Base-by-base conservation (phyloP, 73 alveolate species). In the Diophrys sp. region DNA sequence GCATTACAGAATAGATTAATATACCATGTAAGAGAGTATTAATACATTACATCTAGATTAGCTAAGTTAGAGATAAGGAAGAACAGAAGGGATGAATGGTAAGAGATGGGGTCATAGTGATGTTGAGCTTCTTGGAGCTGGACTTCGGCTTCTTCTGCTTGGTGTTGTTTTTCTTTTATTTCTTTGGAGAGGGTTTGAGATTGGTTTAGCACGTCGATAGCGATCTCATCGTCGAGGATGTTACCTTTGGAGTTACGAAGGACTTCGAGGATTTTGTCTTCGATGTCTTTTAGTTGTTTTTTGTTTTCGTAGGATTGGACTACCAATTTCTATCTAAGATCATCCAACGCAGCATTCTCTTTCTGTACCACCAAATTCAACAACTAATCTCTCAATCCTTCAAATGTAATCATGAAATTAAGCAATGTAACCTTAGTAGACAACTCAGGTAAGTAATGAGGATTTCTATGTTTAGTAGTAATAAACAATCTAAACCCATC, bases 271-370 rank as follows among this genome's bases (percentile, higher is more conserved):
- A 96, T 96, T 90, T 96, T 91, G 70, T 96, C 96, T 87, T 96
- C 99, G 68, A 95, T 89, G 29, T 93, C 98, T 57, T 94, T 90
- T 72, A 94, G 87, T 80, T 90, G 90, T 44, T 94, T 94, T 84
- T 89, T 93, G 80, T 93, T 90, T 73, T 95, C 97, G 66, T 85
- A 93, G 73, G 92, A 83, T 77, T 95, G 90, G 66, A 93, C 77
- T 70, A 90, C 82, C 31, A 95, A 86, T 56, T 98, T 95, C 71
- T 97, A 98, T 93, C 94, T 96, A 76, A 96, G 98, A 32, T 94
- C 97, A 68, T 97, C 99, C n/a, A 98, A 79, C 79, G 95, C 98
- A 23, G 99, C 99, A 77, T 98, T 98, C 83, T 98, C 99, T 78
- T 98, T 97, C 77, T 94, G 94, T 24, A 98, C 99, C 69, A 98